A percentile compares a stretch with the other conserved stretches of the same genome.
Conservation (phyloP, 2,329 filamentous ascomycete species). For the Ophiostoma sp. region DNA sequence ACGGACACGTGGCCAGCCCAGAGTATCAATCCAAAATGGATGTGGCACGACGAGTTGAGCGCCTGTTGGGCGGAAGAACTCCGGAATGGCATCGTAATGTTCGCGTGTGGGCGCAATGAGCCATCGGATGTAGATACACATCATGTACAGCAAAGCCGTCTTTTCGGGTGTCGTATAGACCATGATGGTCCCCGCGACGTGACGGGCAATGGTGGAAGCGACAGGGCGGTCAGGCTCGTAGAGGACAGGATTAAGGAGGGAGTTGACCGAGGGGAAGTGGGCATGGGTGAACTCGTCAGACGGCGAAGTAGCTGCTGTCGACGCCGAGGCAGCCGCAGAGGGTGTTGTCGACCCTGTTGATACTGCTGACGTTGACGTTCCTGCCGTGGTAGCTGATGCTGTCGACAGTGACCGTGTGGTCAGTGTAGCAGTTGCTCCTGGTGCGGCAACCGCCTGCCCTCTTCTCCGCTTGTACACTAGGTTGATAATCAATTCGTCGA, state of each 20-base stretch:
- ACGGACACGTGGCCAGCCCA: conserved; percentile 24
- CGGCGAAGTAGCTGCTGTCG: background rate
- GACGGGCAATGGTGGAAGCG: conserved; percentile 12
- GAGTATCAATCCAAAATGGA: conserved; percentile 25
- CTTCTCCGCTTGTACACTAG: background rate
- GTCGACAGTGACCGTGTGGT: background rate
- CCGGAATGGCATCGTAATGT: conserved; percentile 27
- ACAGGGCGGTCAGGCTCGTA: conserved; percentile 7
- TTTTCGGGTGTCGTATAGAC: conserved; percentile 21
- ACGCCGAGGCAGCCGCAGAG: background rate
- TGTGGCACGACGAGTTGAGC: conserved; percentile 25
- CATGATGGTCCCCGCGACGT: conserved; percentile 19
- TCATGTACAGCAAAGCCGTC: conserved; percentile 23
- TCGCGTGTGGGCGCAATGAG: conserved; percentile 22
- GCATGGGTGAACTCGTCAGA: conserved; percentile 9
- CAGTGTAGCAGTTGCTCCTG: background rate
- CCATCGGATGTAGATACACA: conserved; percentile 25
- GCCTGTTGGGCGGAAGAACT: conserved; percentile 22
- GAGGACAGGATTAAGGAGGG: conserved; percentile 26
- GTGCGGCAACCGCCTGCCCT: background rate
- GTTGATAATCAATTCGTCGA: conserved; percentile 21
- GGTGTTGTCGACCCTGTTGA: background rate
- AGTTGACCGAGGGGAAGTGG: conserved; percentile 19
- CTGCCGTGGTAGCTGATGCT: background rate
- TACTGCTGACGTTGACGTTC: background rate